A percentile compares a stretch with the other conserved stretches of the same genome.
Conservation (phyloP, 78 protist genomes). For the Goniomonas avonlea region DNA sequence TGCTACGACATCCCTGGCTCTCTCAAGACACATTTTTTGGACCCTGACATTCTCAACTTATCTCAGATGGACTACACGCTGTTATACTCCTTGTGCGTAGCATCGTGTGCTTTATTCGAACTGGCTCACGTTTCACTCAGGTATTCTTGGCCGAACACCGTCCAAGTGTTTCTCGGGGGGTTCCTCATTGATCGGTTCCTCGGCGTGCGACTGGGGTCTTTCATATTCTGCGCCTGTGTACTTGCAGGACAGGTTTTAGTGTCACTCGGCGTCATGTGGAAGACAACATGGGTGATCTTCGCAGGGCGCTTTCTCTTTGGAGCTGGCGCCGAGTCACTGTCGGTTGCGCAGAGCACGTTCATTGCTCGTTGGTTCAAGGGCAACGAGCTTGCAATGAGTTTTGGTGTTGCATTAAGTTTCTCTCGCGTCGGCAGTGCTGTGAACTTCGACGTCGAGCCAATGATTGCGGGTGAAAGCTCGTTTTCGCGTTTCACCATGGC, state of each 20-base stretch:
- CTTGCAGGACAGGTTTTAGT: background rate
- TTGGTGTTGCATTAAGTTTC: conserved; percentile 11
- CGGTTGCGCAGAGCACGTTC: conserved; percentile 24
- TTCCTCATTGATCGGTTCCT: conserved; percentile 22
- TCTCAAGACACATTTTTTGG: background rate
- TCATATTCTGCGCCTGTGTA: background rate
- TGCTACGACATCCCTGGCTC: conserved; percentile 33
- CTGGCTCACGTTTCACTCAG: too few species aligned
- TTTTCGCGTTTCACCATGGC: too few species aligned
- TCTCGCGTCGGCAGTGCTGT: conserved; percentile 22
- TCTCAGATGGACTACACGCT: conserved; percentile 1
- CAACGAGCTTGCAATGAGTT: conserved; percentile 4
- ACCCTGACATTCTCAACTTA: background rate
- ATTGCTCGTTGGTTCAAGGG: conserved; percentile 29
- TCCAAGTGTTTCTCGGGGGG: conserved; percentile 25
- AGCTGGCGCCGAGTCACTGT: conserved; percentile 21
- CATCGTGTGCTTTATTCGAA: too few species aligned
- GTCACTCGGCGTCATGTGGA: background rate
- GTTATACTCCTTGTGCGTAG: conserved; percentile 15
- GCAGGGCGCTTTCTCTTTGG: conserved; percentile 27
- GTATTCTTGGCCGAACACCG: conserved; percentile 22
- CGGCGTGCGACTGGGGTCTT: background rate
- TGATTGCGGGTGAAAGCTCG: too few species aligned
- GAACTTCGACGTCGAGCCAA: conserved; percentile 18
- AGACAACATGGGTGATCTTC: background rate